Evolutionary conservation across 164 flowering plant genomes (phyloP).

Genomic region (Kingdonia uniflora): DNA sequence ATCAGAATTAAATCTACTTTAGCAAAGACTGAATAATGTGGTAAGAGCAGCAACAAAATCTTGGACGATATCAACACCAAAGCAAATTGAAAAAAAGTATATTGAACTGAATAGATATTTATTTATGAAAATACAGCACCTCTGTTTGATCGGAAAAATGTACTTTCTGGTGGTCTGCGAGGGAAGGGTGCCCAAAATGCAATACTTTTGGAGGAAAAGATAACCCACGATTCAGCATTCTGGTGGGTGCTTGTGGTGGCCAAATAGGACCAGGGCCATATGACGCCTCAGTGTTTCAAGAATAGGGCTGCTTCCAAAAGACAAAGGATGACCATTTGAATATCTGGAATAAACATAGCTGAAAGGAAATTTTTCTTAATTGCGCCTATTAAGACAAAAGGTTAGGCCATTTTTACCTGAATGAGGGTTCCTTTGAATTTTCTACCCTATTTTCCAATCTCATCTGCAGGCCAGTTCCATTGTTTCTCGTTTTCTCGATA

Average conservation of each 20-base stretch:
- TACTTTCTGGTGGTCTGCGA: slow-evolving; percentile 27
- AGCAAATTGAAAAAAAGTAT: no score
- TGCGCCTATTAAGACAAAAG: no score
- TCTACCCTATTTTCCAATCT: slow-evolving; percentile 45
- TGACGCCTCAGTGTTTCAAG: slow-evolving; percentile 28
- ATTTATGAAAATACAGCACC: no score
- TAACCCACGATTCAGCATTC: slow-evolving; percentile 42
- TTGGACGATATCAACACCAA: no score
- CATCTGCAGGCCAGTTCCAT: slow-evolving; percentile 33
- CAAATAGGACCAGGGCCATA: slow-evolving; percentile 34
- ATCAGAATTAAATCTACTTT: slow-evolving; percentile 5
- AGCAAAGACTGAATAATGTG: no score
- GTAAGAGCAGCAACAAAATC: no score
- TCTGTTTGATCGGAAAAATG: no score
- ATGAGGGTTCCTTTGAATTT: slow-evolving; percentile 25
- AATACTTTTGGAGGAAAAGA: slow-evolving; percentile 38
- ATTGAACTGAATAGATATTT: no score
- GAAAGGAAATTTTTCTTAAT: no score
- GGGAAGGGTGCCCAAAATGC: slow-evolving; percentile 44
- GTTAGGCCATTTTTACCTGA: slow-evolving; percentile 28
- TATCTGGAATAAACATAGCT: no score
- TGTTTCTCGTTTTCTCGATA: slow-evolving; percentile 44
- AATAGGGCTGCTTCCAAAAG: slow-evolving; percentile 22
- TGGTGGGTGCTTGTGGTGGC: slow-evolving; percentile 39
- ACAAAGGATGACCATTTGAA: neutral